Evolutionary conservation across 2,329 filamentous ascomycete genomes (phyloP).

Genomic region (Calonectria hongkongensis): DNA sequence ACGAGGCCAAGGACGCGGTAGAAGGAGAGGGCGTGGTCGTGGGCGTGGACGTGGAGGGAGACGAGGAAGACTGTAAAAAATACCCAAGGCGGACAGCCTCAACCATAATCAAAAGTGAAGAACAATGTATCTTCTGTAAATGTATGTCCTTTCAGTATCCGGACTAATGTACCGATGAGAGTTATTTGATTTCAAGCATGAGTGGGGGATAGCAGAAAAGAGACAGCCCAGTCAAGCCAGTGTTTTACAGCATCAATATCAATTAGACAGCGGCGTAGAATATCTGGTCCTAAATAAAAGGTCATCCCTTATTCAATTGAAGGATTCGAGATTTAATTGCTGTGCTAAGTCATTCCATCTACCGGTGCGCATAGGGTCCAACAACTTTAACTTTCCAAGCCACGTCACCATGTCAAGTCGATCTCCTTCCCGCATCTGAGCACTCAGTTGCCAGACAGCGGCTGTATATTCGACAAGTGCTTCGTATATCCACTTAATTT

Average conservation of each 20-base stretch:
- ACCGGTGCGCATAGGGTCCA: constrained; percentile 85
- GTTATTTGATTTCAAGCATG: not conserved
- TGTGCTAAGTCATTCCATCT: constrained; percentile 84
- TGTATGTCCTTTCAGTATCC: not conserved
- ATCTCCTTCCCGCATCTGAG: constrained; percentile 64
- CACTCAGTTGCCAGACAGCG: constrained; percentile 72
- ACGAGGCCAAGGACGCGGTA: constrained; percentile 38
- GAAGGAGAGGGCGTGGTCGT: constrained; percentile 40
- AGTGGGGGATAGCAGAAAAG: not conserved
- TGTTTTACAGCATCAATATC: not conserved
- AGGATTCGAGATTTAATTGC: constrained; percentile 53
- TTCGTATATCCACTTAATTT: constrained; percentile 91
- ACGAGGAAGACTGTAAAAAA: constrained; percentile 3
- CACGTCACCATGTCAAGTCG: constrained; percentile 70
- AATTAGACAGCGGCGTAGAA: not conserved
- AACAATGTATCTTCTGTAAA: not conserved
- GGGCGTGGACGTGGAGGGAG: constrained; percentile 13
- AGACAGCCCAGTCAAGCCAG: too few relatives aligned
- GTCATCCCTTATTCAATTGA: not conserved
- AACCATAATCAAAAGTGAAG: not conserved
- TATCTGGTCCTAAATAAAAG: not conserved
- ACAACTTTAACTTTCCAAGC: constrained; percentile 78
- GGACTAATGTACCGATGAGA: not conserved
- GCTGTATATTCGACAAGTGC: constrained; percentile 85
- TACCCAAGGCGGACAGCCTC: not conserved